Percentiles rank a stretch among this genome's conserved stretches.
These are phyloP conservation scores for Mesotaenium endlicherianum DNA, from an alignment of 139 green algal species.

Conservation along the genomic window DNA sequence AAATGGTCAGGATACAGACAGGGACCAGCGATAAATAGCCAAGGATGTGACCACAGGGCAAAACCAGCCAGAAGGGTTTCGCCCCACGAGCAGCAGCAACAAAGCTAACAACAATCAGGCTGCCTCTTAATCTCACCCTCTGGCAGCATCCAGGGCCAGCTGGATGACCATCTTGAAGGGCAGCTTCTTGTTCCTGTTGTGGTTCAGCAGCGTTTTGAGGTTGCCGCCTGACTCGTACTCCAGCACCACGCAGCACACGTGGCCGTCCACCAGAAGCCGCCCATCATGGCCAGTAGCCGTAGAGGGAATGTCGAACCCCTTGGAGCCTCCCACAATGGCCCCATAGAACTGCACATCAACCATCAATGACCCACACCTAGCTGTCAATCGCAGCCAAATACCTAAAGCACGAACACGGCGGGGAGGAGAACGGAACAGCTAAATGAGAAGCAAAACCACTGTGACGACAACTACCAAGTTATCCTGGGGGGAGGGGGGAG, in stretches of 20 bases:
- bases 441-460: no score
- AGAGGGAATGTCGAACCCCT: background rate
- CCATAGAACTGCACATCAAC: background rate
- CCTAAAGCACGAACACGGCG: no score
- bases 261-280: background rate
- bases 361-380: no score
- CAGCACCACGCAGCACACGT: conserved; percentile 34
- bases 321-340: background rate
- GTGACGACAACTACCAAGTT: no score
- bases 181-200: conserved; percentile 7
- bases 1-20: no score
- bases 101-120: background rate
- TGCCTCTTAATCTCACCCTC: background rate
- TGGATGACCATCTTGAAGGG: background rate
- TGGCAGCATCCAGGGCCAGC: background rate
- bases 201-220: background rate
- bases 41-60: no score
- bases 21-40: no score
- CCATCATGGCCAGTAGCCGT: background rate
- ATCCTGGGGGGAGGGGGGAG: background rate
- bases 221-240: conserved; percentile 14
- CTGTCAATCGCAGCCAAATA: no score
- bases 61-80: no score
- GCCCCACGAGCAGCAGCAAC: background rate
- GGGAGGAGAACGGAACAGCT: no score